phyloP scores from a whole-genome alignment of 768 basidiomycete species.

The Hemileccinum impolitum region DNA sequence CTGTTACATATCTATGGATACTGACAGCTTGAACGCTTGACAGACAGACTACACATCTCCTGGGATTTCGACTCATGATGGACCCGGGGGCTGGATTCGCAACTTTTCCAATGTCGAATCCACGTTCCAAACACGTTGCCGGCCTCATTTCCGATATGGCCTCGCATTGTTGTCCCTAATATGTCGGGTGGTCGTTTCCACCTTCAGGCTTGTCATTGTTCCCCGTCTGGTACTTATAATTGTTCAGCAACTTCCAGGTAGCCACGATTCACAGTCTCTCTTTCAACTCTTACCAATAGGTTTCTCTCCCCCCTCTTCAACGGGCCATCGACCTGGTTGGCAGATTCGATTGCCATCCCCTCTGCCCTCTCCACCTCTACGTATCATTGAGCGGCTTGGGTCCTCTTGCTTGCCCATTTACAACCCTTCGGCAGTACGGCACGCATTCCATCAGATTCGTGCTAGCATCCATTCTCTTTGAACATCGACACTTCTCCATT shows the following conservation, averaged over 20 bases:
- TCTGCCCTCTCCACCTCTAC: not conserved
- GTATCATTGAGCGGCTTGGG: slow-evolving; percentile 7
- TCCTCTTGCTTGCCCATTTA: slow-evolving; percentile 1
- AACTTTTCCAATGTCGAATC: not conserved
- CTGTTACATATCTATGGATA: slow-evolving; percentile 6
- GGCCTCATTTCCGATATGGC: slow-evolving; percentile 24
- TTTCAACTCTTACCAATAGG: slow-evolving; percentile 3
- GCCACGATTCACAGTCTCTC: slow-evolving; percentile 16
- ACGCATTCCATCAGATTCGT: slow-evolving; percentile 1
- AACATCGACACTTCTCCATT: not conserved
- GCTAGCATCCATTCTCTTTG: not conserved
- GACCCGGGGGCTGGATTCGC: not conserved
- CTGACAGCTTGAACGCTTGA: not conserved
- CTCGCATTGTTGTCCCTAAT: slow-evolving; percentile 12
- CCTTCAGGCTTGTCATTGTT: slow-evolving; percentile 5
- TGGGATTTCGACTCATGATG: too few species aligned
- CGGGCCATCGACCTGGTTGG: not conserved
- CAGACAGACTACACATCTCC: not conserved
- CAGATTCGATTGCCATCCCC: not conserved
- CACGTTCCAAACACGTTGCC: slow-evolving; percentile 22
- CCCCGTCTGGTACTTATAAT: slow-evolving; percentile 8
- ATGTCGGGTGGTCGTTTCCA: slow-evolving; percentile 1
- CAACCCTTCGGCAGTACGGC: slow-evolving; percentile 15
- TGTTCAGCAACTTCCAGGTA: slow-evolving; percentile 9
- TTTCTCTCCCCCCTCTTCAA: not conserved